Conservation (phyloP, 1,139 yeast genomes). For the Debaryomycetaceae sp. region DNA sequence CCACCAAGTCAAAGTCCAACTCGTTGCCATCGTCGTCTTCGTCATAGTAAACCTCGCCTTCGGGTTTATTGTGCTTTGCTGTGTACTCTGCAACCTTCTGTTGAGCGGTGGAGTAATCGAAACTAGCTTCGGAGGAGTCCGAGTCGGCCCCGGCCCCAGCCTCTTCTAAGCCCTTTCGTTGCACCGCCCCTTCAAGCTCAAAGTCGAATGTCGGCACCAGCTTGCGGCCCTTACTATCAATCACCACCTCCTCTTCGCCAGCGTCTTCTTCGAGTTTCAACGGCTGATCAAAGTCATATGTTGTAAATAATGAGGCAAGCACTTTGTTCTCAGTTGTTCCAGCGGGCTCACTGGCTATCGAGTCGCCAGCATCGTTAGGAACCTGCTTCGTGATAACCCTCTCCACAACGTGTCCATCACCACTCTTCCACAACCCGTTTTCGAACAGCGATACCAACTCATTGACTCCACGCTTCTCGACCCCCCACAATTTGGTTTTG, state of each 20-base stretch:
- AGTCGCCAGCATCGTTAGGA: not conserved
- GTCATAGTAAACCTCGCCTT: conserved; percentile 34
- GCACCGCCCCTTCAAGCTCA: conserved; percentile 30
- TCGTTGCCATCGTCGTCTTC: conserved; percentile 42
- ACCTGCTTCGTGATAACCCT: conserved; percentile 19
- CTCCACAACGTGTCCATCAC: conserved; percentile 76
- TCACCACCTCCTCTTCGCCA: conserved; percentile 36
- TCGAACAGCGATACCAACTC: too few species aligned
- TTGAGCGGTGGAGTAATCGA: conserved; percentile 18
- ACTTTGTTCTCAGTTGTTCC: conserved; percentile 19
- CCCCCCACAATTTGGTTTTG: conserved; percentile 88
- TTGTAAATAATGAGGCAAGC: conserved; percentile 47
- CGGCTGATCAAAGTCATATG: conserved; percentile 61
- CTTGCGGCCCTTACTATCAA: conserved; percentile 45
- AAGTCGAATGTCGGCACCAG: conserved; percentile 32
- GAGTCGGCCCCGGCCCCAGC: conserved; percentile 16
- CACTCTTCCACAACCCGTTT: conserved; percentile 78
- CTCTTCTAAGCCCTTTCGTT: too few species aligned
- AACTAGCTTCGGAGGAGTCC: conserved; percentile 17
- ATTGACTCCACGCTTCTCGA: conserved; percentile 47
- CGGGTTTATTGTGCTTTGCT: conserved; percentile 19
- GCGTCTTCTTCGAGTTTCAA: conserved; percentile 47
- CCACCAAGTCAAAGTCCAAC: conserved; percentile 23
- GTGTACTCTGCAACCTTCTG: conserved; percentile 21
- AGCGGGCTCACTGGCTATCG: conserved; percentile 15